Evolutionary conservation across 2,329 filamentous ascomycete genomes (phyloP).

Genomic region (Emergomyces pasteurianus): DNA sequence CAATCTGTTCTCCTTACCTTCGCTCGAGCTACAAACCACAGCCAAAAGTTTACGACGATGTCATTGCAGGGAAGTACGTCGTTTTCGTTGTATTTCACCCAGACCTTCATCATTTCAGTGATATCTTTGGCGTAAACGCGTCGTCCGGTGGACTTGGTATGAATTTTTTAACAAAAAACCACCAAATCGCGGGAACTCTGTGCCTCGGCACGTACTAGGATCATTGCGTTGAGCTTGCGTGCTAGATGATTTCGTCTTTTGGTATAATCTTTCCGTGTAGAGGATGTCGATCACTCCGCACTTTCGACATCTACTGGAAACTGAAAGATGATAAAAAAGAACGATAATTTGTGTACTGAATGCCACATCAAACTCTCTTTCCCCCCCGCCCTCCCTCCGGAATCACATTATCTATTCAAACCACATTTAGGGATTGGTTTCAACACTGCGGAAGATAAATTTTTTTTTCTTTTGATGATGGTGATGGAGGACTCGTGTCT

Average conservation of each 20-base stretch:
- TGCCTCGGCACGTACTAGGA: constrained; percentile 67
- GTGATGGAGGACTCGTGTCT: constrained; percentile 49
- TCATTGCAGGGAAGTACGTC: constrained; percentile 55
- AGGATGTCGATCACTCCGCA: constrained; percentile 45
- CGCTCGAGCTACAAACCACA: constrained; percentile 62
- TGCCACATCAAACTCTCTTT: neutral
- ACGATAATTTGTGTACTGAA: neutral
- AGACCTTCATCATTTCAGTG: constrained; percentile 52
- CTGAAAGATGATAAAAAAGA: constrained; percentile 30
- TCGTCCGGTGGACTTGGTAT: constrained; percentile 57
- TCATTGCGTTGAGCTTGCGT: constrained; percentile 57
- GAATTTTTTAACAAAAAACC: constrained; percentile 65
- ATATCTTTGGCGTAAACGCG: constrained; percentile 47
- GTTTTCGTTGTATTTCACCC: constrained; percentile 61
- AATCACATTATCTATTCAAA: neutral
- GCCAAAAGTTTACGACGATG: constrained; percentile 44
- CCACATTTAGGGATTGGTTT: constrained; percentile 39
- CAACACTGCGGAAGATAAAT: constrained; percentile 38
- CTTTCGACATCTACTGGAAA: constrained; percentile 49
- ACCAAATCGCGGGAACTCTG: constrained; percentile 60
- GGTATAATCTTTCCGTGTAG: constrained; percentile 56
- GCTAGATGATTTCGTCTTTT: constrained; percentile 56
- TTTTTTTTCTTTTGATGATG: constrained; percentile 45
- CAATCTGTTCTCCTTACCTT: constrained; percentile 60
- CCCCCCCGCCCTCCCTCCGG: too few relatives aligned